phyloP scores from a whole-genome alignment of 257 asterid genomes.

The Gentiana macrophylla region DNA sequence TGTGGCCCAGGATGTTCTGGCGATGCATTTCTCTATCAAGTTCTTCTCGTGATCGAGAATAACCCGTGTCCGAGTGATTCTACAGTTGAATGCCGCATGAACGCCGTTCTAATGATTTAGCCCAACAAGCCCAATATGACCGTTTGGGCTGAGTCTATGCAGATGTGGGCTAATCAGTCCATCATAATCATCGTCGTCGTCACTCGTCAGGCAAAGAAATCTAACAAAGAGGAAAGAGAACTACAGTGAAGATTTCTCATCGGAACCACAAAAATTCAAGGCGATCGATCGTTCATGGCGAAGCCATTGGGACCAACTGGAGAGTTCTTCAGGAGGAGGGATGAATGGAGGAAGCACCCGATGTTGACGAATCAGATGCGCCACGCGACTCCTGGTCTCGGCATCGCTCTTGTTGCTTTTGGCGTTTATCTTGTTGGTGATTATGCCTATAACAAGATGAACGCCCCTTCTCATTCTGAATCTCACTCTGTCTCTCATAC shows the following conservation, averaged over 20 bases:
- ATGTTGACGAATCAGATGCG: constrained; percentile 82
- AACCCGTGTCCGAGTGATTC: too few relatives aligned
- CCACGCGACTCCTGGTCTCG: constrained; percentile 90
- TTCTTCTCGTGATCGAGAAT: too few relatives aligned
- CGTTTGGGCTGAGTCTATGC: too few relatives aligned
- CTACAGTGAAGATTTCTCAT: neutral
- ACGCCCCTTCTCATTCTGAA: constrained; percentile 58
- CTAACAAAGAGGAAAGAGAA: neutral
- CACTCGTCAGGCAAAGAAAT: too few relatives aligned
- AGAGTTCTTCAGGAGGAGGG: constrained; percentile 88
- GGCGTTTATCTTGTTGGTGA: constrained; percentile 51
- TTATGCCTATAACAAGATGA: constrained; percentile 30
- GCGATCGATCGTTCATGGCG: constrained; percentile 13
- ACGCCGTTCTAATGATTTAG: too few relatives aligned
- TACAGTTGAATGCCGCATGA: too few relatives aligned
- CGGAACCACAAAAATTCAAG: neutral
- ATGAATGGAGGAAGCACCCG: constrained; percentile 94
- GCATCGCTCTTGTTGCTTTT: constrained; percentile 79
- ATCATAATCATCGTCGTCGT: too few relatives aligned
- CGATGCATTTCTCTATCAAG: too few relatives aligned
- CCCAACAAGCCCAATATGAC: too few relatives aligned
- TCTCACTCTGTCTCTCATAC: constrained; percentile 44
- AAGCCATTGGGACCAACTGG: constrained; percentile 69
- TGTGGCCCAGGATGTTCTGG: too few relatives aligned
- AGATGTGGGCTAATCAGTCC: too few relatives aligned